Conservation (phyloP, 495 filamentous ascomycete species). For the Hypoxylon fragiforme region DNA sequence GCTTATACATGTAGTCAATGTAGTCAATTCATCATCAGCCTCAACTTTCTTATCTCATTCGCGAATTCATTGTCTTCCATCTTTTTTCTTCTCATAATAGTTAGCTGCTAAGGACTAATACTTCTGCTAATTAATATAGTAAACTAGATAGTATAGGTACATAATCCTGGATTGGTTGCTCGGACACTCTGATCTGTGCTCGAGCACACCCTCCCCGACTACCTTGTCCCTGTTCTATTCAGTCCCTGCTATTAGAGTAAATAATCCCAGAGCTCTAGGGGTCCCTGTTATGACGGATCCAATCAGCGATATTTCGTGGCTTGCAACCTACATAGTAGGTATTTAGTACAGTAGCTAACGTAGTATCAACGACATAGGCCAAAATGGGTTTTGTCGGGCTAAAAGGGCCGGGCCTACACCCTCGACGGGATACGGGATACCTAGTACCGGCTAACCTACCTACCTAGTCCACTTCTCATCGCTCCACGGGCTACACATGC, state of each 20-base stretch:
- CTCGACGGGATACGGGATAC: conserved; percentile 22
- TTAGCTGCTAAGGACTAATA: no score
- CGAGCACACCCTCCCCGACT: conserved; percentile 9
- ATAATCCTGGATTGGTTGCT: conserved; percentile 15
- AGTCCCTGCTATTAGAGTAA: conserved; percentile 2
- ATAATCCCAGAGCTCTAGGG: conserved; percentile 17
- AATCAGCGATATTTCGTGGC: conserved; percentile 25
- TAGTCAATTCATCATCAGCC: conserved; percentile 5
- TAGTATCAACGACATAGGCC: conserved; percentile 25
- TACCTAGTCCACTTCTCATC: conserved; percentile 6
- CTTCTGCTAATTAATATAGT: no score
- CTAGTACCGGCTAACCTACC: no score
- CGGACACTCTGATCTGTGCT: conserved; percentile 21
- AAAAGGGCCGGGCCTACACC: conserved; percentile 32
- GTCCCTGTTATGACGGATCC: conserved; percentile 23
- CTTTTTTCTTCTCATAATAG: conserved; percentile 8
- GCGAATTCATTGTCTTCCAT: conserved; percentile 20
- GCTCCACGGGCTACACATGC: conserved; percentile 8
- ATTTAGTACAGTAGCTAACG: conserved; percentile 26
- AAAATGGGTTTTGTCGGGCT: conserved; percentile 28
- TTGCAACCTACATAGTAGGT: conserved; percentile 25
- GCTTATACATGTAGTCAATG: no score
- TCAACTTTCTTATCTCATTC: conserved; percentile 12
- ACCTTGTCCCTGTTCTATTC: background rate
- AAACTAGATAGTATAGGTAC: no score